A percentile compares a stretch with the other conserved stretches of the same genome.
Conservation (phyloP, 176 grass and related monocot genomes). For the Oryza longistaminata region DNA sequence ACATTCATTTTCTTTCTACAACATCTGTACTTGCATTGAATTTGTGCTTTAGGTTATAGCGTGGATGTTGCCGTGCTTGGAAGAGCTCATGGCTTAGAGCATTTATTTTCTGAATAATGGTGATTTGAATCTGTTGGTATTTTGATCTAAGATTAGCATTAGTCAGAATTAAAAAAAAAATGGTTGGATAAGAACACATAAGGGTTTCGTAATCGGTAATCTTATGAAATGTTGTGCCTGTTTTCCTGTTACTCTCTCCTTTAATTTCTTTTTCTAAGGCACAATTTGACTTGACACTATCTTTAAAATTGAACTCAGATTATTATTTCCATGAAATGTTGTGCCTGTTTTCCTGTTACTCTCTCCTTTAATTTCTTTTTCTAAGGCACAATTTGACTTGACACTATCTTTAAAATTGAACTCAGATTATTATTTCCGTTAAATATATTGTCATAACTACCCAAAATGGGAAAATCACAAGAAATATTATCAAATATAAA, state of each 20-base stretch:
- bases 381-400: not conserved
- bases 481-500: not conserved
- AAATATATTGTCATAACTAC: not conserved
- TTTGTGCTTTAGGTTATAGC: slow-evolving; percentile 21
- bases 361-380: not conserved
- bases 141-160: slow-evolving; percentile 7
- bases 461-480: not conserved
- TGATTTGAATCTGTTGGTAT: slow-evolving; percentile 12
- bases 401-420: not conserved
- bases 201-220: not conserved
- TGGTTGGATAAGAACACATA: not conserved
- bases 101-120: slow-evolving; percentile 1
- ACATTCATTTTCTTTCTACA: not conserved
- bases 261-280: not conserved
- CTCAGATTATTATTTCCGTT: not conserved
- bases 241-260: not conserved
- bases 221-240: slow-evolving; percentile 16
- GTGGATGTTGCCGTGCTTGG: not conserved
- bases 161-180: not conserved
- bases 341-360: not conserved
- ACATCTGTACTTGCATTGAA: slow-evolving; percentile 10
- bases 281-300: not conserved
- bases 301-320: not conserved
- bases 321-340: not conserved
- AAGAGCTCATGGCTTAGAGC: not conserved